Percentiles rank a stretch among this genome's conserved stretches.
These are phyloP conservation scores for Ophiostoma triangulosporum DNA, from an alignment of 2,329 filamentous ascomycete genomes.

Conservation along the genomic window DNA sequence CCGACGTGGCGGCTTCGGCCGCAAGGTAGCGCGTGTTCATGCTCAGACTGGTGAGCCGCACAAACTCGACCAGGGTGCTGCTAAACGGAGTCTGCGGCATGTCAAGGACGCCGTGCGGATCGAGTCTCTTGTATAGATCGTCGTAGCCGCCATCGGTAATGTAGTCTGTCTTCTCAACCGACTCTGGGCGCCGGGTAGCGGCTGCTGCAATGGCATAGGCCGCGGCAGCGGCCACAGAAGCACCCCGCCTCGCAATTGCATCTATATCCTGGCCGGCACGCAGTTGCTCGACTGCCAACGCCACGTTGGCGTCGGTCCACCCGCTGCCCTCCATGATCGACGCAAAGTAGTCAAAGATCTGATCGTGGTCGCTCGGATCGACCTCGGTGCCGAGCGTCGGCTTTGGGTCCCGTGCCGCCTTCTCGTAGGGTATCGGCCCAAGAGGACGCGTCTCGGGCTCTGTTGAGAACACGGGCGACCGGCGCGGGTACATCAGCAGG, in stretches of 20 bases:
- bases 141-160: not conserved
- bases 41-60: not conserved
- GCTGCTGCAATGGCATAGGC: slow-evolving; percentile 6
- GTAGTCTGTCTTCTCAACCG: not conserved
- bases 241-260: slow-evolving; percentile 4
- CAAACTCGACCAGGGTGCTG: not conserved
- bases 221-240: slow-evolving; percentile 7
- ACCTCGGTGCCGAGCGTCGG: not conserved
- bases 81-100: not conserved
- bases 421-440: not conserved
- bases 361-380: not conserved
- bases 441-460: not conserved
- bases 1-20: slow-evolving; percentile 7
- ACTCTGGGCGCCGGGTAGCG: not conserved
- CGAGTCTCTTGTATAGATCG: not conserved
- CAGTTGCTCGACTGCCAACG: slow-evolving; percentile 1
- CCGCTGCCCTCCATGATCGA: slow-evolving; percentile 7
- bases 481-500: not conserved
- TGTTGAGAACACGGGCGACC: not conserved
- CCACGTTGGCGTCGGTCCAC: slow-evolving; percentile 10
- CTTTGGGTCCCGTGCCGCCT: not conserved
- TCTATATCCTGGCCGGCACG: slow-evolving; percentile 2
- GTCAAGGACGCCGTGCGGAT: slow-evolving; percentile 5
- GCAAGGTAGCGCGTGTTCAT: not conserved
- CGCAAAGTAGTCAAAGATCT: slow-evolving; percentile 4